A percentile compares a stretch with the other conserved stretches of the same genome.
Evolutionary conservation across 2,329 filamentous ascomycete species (phyloP).

Genomic region (Exophiala aquamarina): DNA sequence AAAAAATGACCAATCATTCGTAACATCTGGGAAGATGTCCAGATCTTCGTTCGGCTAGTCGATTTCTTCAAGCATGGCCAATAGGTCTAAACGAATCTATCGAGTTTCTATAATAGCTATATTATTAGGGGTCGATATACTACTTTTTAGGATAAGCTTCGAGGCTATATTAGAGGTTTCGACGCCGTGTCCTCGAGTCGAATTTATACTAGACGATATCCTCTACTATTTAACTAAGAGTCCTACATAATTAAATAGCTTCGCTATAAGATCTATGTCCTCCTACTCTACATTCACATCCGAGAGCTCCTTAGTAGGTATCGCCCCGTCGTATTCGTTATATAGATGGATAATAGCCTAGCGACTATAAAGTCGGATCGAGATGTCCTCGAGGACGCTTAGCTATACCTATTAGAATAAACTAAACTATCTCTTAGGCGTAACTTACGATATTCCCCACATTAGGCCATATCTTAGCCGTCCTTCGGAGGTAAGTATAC

Average conservation of each 20-base stretch:
- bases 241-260: conserved; percentile 3
- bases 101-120: background rate
- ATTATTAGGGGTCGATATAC: background rate
- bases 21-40: background rate
- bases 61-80: background rate
- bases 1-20: conserved; percentile 7
- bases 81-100: background rate
- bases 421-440: background rate
- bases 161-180: background rate
- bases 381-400: conserved; percentile 1
- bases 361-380: background rate
- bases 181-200: background rate
- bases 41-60: background rate
- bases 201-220: background rate
- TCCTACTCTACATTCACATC: conserved; percentile 4
- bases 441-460: background rate
- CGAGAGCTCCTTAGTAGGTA: background rate
- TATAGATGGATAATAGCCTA: conserved; percentile 1
- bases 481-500: background rate
- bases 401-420: background rate
- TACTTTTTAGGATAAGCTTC: background rate
- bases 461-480: background rate
- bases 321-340: conserved; percentile 2
- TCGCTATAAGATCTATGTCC: conserved; percentile 4
- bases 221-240: background rate